Conservation (phyloP, 306 rosid species). For the Cicer cuneatum region DNA sequence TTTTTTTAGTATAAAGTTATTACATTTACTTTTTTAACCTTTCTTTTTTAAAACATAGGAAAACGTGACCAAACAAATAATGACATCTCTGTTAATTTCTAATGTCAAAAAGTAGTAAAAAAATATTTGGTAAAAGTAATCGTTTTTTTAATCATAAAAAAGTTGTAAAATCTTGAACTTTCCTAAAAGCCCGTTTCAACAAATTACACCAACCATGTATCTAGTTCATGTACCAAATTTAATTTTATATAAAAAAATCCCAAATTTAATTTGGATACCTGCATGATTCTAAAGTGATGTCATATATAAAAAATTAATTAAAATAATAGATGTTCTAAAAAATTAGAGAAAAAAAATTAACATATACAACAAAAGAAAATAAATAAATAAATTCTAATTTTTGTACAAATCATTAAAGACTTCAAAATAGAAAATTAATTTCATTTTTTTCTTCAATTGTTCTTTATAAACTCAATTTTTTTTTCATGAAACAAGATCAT, state of each 20-base stretch:
- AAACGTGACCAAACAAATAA: slow-evolving; percentile 35
- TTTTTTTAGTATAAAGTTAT: not conserved
- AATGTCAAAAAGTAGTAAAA: not conserved
- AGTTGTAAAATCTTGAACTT: slow-evolving; percentile 28
- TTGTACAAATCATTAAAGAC: no score
- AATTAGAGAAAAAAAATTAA: no score
- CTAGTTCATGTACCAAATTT: not conserved
- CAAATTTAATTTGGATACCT: no score
- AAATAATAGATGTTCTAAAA: no score
- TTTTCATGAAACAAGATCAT: not conserved
- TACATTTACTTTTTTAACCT: not conserved
- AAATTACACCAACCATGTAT: not conserved
- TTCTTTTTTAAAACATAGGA: not conserved
- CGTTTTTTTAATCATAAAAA: not conserved
- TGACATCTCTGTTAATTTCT: slow-evolving; percentile 17
- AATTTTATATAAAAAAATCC: no score
- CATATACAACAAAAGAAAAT: not conserved
- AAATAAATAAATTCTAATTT: not conserved
- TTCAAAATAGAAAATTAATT: not conserved
- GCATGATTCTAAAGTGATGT: not conserved
- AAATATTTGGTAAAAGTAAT: no score
- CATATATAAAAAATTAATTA: not conserved
- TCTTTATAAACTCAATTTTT: not conserved
- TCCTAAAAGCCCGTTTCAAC: not conserved
- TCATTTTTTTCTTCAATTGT: not conserved